Conservation (phyloP, 2,329 filamentous ascomycete genomes). For the Podosphaera fusca region DNA sequence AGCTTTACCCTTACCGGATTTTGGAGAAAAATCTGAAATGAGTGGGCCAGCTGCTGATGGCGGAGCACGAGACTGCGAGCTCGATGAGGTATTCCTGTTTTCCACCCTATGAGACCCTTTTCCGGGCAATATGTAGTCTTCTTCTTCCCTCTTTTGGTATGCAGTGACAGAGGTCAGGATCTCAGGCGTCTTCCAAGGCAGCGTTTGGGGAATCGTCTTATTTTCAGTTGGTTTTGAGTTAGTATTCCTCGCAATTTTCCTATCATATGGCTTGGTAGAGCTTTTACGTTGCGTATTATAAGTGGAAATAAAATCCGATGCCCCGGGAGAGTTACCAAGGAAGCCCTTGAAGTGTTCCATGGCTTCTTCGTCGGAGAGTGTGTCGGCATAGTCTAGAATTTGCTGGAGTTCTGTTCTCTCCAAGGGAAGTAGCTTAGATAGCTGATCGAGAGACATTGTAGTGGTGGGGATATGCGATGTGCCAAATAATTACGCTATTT, state of each 20-base stretch:
- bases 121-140: slow-evolving; percentile 45
- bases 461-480: no score
- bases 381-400: slow-evolving; percentile 58
- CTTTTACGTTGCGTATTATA: slow-evolving; percentile 45
- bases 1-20: slow-evolving; percentile 24
- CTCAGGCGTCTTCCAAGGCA: slow-evolving; percentile 39
- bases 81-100: slow-evolving; percentile 7
- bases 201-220: slow-evolving; percentile 31
- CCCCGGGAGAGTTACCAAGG: slow-evolving; percentile 62
- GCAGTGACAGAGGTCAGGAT: slow-evolving; percentile 33
- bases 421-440: slow-evolving; percentile 60
- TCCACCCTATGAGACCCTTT: slow-evolving; percentile 6
- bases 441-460: slow-evolving; percentile 32
- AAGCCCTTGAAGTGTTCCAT: slow-evolving; percentile 72
- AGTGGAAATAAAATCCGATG: slow-evolving; percentile 45
- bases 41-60: slow-evolving; percentile 51
- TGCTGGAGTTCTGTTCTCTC: slow-evolving; percentile 69
- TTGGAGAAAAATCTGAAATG: slow-evolving; percentile 47
- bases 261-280: slow-evolving; percentile 18
- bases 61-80: slow-evolving; percentile 18
- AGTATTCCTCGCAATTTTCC: no score
- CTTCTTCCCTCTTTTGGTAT: slow-evolving; percentile 50
- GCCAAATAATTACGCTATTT: no score
- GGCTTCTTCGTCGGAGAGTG: slow-evolving; percentile 52
- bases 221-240: slow-evolving; percentile 24